phyloP scores from a whole-genome alignment of 805 yeast species.

The Pichia manshurica region DNA sequence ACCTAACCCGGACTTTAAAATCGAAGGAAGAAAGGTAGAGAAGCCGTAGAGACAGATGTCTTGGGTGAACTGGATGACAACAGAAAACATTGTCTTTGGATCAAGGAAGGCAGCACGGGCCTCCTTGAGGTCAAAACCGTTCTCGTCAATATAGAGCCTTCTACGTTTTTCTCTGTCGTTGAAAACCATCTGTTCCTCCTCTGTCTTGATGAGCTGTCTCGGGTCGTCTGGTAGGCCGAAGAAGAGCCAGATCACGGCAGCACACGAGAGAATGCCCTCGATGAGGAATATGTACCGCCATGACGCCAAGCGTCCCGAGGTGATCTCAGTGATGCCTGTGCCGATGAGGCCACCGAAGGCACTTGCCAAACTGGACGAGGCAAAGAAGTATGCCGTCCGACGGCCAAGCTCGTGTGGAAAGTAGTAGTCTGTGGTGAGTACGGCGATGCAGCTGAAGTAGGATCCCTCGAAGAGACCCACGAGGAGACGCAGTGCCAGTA shows the following conservation, averaged over 20 bases:
- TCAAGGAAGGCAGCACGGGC: conserved; percentile 2
- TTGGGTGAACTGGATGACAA: conserved; percentile 7
- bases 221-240: conserved; percentile 5
- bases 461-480: conserved; percentile 9
- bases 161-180: conserved; percentile 7
- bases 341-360: conserved; percentile 9
- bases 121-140: conserved; percentile 4
- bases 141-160: neutral
- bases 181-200: conserved; percentile 4
- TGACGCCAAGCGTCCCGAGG: neutral
- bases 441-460: conserved; percentile 6
- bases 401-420: conserved; percentile 8
- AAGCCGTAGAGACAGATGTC: conserved; percentile 9
- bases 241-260: conserved; percentile 1
- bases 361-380: conserved; percentile 4
- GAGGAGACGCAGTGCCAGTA: conserved; percentile 1
- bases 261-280: conserved; percentile 5
- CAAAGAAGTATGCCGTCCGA: conserved; percentile 8
- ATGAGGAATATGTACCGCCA: conserved; percentile 6
- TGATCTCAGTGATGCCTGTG: conserved; percentile 6
- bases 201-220: neutral
- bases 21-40: conserved; percentile 7
- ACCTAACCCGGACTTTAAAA: conserved; percentile 5
- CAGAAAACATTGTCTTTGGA: conserved; percentile 2
- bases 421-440: conserved; percentile 6